Evolutionary conservation across 2,329 filamentous ascomycete genomes (phyloP), one percentile per base, ranked within the genome.

Genomic region (Neofusicoccum umdonicola): DNA sequence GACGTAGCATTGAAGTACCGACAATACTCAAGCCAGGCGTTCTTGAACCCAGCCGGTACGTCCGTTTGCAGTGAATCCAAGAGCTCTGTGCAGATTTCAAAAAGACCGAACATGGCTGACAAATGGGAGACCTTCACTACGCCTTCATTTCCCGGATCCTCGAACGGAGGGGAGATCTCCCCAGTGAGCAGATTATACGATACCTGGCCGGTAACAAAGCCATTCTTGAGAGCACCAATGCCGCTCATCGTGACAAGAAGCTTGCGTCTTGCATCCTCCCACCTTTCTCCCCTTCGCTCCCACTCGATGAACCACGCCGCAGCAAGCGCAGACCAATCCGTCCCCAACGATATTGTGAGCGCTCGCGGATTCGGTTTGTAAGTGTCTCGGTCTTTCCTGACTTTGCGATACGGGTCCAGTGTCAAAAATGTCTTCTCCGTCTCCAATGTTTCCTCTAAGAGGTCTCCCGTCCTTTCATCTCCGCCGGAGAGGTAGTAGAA

Each of bases 1-100:
- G 74, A 72, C 0, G 78, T 69, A 0, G 84, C 85, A 8, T 79
- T 77, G 68, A 85, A 88, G 73, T 85, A 87, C 70, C 82, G 83
- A 69, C 84, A 85, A 73, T 88, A 88, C 57, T 87, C 85, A 1
- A 87, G 74, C 81, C 85, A 88, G 0, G 81, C 84, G 6, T 82
- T 72, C 56, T 83, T 77, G 70, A 88, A 87, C 0, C 80, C 80
- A 8, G 76, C 68, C 0, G 85, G 83, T 0, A 81, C 67, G 2
- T 82, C 78, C 0, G 78, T 75, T 2, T 77, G 80, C 13, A 79
- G 80, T 69, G 84, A 81, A 51, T 85, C 80, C 2, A 84, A 75
- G 1, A 86, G 68, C 67, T 88, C 85, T 0, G 85, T 82, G 8
- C 86, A 77, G 1, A 87, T 83, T 71, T 88, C 86, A 0, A 83